Evolutionary conservation across 805 yeast species (phyloP).

Genomic region (Diddensiella caesifluorescens): DNA sequence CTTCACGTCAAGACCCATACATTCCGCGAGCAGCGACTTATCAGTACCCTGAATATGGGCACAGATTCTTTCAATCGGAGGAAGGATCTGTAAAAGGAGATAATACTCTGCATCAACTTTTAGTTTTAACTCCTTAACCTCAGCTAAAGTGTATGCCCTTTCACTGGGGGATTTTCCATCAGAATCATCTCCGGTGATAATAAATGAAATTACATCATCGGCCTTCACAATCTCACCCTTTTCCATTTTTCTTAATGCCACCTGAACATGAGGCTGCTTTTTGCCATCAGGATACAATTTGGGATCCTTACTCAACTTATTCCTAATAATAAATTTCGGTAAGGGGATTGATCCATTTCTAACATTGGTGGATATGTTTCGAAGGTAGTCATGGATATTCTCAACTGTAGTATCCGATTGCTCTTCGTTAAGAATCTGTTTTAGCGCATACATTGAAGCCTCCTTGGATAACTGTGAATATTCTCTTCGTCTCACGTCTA

Average conservation of each 20-base stretch:
- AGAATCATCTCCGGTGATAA: slow-evolving; percentile 53
- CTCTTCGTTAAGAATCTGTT: slow-evolving; percentile 63
- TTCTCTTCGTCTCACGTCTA: slow-evolving; percentile 96
- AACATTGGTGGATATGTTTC: slow-evolving; percentile 51
- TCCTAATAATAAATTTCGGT: slow-evolving; percentile 71
- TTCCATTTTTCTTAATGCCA: slow-evolving; percentile 73
- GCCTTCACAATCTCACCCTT: slow-evolving; percentile 84
- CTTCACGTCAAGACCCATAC: slow-evolving; percentile 71
- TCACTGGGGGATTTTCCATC: slow-evolving; percentile 49
- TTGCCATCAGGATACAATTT: slow-evolving; percentile 74
- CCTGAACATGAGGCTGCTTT: slow-evolving; percentile 83
- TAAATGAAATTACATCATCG: slow-evolving; percentile 84
- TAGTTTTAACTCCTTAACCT: slow-evolving; percentile 47
- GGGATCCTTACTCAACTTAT: slow-evolving; percentile 88
- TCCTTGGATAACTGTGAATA: slow-evolving; percentile 91
- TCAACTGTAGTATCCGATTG: slow-evolving; percentile 66
- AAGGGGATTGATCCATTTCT: slow-evolving; percentile 57
- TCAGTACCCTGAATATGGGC: slow-evolving; percentile 86
- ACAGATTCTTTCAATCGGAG: slow-evolving; percentile 83
- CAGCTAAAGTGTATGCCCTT: slow-evolving; percentile 78
- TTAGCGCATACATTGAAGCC: slow-evolving; percentile 67
- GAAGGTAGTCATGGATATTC: slow-evolving; percentile 68
- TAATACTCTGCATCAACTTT: slow-evolving; percentile 74
- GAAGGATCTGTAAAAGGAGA: slow-evolving; percentile 80
- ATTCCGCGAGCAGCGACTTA: slow-evolving; percentile 65